phyloP scores from a whole-genome alignment of 257 asterid genomes.

The Solanum ossicruentum region DNA sequence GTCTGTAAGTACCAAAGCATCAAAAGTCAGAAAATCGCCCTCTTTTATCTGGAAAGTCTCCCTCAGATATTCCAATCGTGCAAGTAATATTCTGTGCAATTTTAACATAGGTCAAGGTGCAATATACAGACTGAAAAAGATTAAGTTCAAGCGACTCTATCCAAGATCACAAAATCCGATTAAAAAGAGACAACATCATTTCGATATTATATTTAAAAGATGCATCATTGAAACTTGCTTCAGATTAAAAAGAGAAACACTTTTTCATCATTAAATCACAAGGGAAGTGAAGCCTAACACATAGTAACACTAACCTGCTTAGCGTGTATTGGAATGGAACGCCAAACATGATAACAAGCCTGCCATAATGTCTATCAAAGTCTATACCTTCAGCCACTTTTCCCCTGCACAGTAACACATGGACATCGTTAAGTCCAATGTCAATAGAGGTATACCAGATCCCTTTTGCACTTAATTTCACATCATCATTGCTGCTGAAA shows the following conservation, averaged over 20 bases:
- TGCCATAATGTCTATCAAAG: slow-evolving; percentile 96
- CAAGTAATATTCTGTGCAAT: slow-evolving; percentile 86
- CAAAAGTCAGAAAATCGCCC: slow-evolving; percentile 91
- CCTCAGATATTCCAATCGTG: slow-evolving; percentile 80
- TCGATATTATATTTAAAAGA: neutral
- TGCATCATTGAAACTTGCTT: neutral
- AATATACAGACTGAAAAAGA: neutral
- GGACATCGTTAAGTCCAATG: neutral
- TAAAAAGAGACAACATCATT: neutral
- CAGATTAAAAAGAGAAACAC: neutral
- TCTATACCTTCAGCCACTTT: slow-evolving; percentile 99
- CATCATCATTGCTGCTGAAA: neutral
- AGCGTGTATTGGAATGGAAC: slow-evolving; percentile 91
- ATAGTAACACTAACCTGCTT: slow-evolving; percentile 44
- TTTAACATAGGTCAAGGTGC: neutral
- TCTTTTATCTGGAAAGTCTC: slow-evolving; percentile 97
- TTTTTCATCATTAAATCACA: neutral
- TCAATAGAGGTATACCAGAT: neutral
- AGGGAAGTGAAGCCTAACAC: neutral
- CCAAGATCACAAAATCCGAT: neutral
- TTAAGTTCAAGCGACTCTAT: neutral
- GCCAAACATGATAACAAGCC: slow-evolving; percentile 96
- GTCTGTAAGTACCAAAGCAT: slow-evolving; percentile 67
- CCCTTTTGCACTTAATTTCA: neutral
- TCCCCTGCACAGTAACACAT: slow-evolving; percentile 47